Evolutionary conservation across 208 protist genomes (phyloP).

Genomic region (Angomonas deanei): DNA sequence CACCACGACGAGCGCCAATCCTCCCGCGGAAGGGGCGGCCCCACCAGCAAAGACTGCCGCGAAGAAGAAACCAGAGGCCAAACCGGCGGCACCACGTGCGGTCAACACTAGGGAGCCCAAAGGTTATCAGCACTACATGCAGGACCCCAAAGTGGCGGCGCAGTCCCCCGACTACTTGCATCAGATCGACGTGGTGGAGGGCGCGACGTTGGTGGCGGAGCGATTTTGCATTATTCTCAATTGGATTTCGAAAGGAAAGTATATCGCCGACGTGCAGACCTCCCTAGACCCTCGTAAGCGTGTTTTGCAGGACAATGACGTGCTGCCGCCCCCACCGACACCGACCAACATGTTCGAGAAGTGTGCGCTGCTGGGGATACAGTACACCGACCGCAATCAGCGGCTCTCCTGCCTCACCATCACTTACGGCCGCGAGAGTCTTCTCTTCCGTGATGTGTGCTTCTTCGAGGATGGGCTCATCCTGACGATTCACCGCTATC

Average conservation of each 20-base stretch:
- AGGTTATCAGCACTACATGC: neutral
- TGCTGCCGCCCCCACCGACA: constrained; percentile 39
- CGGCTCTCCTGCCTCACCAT: constrained; percentile 62
- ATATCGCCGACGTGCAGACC: constrained; percentile 47
- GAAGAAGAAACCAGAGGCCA: neutral
- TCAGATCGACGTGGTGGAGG: constrained; percentile 48
- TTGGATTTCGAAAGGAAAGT: constrained; percentile 35
- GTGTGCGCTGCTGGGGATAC: constrained; percentile 49
- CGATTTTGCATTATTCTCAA: constrained; percentile 57
- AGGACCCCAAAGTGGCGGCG: neutral
- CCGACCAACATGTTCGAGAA: constrained; percentile 42
- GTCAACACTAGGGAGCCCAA: neutral
- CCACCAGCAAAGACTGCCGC: neutral
- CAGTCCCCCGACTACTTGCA: constrained; percentile 26
- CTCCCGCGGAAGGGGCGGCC: neutral
- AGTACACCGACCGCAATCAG: constrained; percentile 81
- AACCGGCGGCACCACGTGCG: neutral
- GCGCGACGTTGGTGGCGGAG: constrained; percentile 45
- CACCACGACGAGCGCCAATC: constrained; percentile 5
- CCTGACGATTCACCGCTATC: constrained; percentile 68
- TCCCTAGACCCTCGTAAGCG: constrained; percentile 73
- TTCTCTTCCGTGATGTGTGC: constrained; percentile 69
- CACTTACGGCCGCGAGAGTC: constrained; percentile 53
- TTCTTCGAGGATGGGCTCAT: constrained; percentile 77
- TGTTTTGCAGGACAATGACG: constrained; percentile 74